phyloP scores from a whole-genome alignment of 2,329 filamentous ascomycete species.

The Fusarium verticillioides region DNA sequence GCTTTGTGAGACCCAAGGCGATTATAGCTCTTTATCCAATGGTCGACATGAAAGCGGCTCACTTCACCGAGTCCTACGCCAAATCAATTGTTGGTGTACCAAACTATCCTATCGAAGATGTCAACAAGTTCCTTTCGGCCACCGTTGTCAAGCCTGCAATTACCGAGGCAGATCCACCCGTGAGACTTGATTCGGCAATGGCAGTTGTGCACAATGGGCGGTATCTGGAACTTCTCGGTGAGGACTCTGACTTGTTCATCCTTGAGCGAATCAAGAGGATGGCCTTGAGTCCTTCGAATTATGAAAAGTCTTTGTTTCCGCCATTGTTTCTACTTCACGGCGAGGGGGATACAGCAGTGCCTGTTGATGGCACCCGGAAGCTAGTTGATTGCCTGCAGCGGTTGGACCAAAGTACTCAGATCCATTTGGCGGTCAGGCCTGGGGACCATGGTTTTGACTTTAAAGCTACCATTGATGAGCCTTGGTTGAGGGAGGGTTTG shows the following conservation, averaged over 20 bases:
- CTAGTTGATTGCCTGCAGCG: neutral
- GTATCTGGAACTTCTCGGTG: neutral
- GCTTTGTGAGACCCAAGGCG: neutral
- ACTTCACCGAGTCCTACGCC: neutral
- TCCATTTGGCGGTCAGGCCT: neutral
- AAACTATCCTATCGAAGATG: neutral
- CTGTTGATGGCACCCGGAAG: neutral
- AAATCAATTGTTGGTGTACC: neutral
- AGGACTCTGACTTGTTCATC: neutral
- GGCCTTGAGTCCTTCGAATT: fast-evolving
- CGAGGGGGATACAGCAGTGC: neutral
- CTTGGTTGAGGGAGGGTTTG: neutral
- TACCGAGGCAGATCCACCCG: neutral
- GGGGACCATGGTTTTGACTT: neutral
- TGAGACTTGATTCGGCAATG: neutral
- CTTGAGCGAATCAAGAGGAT: neutral
- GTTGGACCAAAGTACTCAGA: neutral
- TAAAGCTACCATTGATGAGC: neutral
- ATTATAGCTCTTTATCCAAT: neutral
- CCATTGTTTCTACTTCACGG: neutral
- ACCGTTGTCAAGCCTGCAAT: neutral
- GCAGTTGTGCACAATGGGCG: neutral
- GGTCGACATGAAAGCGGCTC: neutral
- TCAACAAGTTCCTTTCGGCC: neutral
- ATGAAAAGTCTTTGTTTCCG: neutral